Percentiles rank a stretch among this genome's conserved stretches.
Conservation (phyloP, 768 basidiomycete species). For the Nevesoporus exiguus region DNA sequence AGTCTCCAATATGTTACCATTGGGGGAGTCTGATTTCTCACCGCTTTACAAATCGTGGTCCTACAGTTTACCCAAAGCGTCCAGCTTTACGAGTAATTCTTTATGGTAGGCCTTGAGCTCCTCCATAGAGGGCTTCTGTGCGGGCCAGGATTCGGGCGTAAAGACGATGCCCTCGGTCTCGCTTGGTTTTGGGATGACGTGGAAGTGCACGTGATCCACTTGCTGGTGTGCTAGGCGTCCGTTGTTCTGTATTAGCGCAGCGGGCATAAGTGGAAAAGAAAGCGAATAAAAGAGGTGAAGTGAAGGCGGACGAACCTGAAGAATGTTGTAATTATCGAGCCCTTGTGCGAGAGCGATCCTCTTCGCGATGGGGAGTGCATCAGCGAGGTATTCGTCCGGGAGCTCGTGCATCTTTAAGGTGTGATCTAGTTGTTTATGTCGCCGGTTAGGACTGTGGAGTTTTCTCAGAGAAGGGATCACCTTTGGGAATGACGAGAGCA, state of each 20-base stretch:
- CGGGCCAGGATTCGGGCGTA: slow-evolving; percentile 50
- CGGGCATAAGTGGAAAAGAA: not conserved
- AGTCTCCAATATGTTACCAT: not conserved
- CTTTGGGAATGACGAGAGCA: slow-evolving; percentile 90
- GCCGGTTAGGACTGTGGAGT: not conserved
- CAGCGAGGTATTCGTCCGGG: slow-evolving; percentile 79
- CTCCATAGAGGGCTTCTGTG: slow-evolving; percentile 16
- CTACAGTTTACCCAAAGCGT: slow-evolving; percentile 17
- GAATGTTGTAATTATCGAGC: slow-evolving; percentile 79
- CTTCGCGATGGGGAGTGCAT: slow-evolving; percentile 79
- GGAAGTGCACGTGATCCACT: slow-evolving; percentile 90
- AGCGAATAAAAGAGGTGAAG: not conserved
- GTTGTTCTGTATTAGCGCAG: slow-evolving; percentile 50
- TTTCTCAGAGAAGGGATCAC: slow-evolving; percentile 37
- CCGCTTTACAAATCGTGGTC: not conserved
- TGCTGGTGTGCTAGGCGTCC: slow-evolving; percentile 61
- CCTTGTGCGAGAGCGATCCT: slow-evolving; percentile 80
- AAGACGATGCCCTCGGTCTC: slow-evolving; percentile 69
- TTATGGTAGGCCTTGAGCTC: slow-evolving; percentile 23
- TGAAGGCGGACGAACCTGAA: slow-evolving; percentile 47
- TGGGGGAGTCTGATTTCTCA: not conserved
- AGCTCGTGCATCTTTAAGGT: slow-evolving; percentile 82
- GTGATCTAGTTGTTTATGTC: slow-evolving; percentile 56
- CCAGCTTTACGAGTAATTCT: slow-evolving; percentile 18
- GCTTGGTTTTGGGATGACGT: slow-evolving; percentile 89